These are phyloP conservation scores for Podochytrium sp. DNA, from an alignment of 192 early-diverging fungal species.

Conservation along the genomic window DNA sequence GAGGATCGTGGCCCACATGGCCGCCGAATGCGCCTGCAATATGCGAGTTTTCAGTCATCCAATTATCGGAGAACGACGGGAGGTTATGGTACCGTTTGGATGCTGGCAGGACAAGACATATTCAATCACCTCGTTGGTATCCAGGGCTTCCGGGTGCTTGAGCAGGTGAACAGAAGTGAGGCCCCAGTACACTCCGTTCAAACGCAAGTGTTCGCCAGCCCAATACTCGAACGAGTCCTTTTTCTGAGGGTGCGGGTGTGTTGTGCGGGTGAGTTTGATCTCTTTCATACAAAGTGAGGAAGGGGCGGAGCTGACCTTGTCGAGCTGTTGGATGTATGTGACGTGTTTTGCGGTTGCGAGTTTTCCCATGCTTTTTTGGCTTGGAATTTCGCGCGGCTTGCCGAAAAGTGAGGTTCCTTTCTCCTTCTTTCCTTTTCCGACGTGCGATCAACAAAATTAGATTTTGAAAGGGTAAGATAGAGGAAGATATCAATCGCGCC, in stretches of 20 bases:
- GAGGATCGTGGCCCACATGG: conserved; percentile 82
- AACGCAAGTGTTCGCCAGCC: conserved; percentile 86
- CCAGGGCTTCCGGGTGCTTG: conserved; percentile 63
- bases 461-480: not conserved
- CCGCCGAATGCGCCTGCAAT: conserved; percentile 93
- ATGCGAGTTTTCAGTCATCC: too few relatives aligned
- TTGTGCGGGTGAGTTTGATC: too few relatives aligned
- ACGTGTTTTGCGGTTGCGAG: conserved; percentile 30
- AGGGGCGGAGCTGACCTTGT: conserved; percentile 35
- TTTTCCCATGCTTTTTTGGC: too few relatives aligned
- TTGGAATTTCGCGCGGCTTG: too few relatives aligned
- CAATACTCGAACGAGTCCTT: conserved; percentile 92
- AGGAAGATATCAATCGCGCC: not conserved
- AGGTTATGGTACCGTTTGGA: conserved; percentile 72
- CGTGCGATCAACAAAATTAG: not conserved
- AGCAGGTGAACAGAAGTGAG: conserved; percentile 80
- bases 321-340: conserved; percentile 44
- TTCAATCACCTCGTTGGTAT: conserved; percentile 72
- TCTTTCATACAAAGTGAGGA: not conserved
- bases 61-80: not conserved
- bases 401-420: too few relatives aligned
- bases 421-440: too few relatives aligned
- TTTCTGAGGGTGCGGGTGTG: conserved; percentile 62
- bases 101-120: conserved; percentile 83
- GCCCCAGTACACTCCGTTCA: conserved; percentile 95